Conservation (phyloP, 2,329 filamentous ascomycete species). For the Trichophyton equinum region DNA sequence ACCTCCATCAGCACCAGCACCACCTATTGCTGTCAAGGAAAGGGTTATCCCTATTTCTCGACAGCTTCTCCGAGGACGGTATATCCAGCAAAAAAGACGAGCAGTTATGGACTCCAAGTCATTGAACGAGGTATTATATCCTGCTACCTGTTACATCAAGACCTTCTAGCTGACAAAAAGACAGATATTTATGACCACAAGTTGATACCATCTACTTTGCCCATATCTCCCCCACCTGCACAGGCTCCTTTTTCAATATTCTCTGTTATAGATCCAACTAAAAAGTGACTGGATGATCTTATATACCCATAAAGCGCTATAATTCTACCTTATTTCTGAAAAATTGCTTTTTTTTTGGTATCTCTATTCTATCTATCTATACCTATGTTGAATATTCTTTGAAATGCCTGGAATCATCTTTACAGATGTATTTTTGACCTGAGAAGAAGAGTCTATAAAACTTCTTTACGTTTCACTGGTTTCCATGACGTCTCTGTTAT, state of each 20-base stretch:
- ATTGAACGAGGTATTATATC: constrained; percentile 59
- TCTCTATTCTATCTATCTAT: no score
- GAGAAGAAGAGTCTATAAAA: background rate
- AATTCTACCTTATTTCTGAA: background rate
- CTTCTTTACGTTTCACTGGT: background rate
- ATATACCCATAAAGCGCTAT: background rate
- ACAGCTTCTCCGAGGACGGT: constrained; percentile 63
- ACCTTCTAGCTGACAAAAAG: background rate
- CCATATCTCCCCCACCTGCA: background rate
- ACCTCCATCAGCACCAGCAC: background rate
- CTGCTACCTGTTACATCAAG: background rate
- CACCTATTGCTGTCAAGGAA: background rate
- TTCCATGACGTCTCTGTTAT: background rate
- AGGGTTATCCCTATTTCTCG: constrained; percentile 40
- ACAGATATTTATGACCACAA: constrained; percentile 29
- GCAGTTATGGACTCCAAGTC: constrained; percentile 70
- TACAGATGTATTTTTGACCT: background rate
- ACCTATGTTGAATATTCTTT: background rate
- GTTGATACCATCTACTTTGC: constrained; percentile 4
- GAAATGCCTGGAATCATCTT: background rate
- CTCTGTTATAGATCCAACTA: background rate
- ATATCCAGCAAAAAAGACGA: constrained; percentile 78
- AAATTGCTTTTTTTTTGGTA: background rate
- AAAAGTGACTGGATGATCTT: background rate
- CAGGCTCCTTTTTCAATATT: background rate